phyloP scores from a whole-genome alignment of 108 stramenopile species.

The Discostella stelligeroides region DNA sequence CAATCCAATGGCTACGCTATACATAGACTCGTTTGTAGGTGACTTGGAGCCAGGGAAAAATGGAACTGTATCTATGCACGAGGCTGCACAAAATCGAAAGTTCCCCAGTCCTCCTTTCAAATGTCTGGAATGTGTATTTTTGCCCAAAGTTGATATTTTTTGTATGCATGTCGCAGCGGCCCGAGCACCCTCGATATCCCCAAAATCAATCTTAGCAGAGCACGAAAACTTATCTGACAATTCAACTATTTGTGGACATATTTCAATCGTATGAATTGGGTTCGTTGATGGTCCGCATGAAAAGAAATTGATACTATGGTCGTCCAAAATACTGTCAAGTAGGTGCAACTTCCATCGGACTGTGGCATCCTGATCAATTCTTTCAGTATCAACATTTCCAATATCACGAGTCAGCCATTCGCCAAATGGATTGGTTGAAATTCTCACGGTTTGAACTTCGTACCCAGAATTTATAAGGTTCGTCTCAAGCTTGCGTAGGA shows the following conservation, averaged over 20 bases:
- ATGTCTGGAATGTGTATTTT: slow-evolving; percentile 14
- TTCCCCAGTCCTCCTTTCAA: slow-evolving; percentile 70
- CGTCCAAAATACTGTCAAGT: slow-evolving; percentile 46
- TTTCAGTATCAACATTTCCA: not conserved
- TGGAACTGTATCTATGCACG: slow-evolving; percentile 59
- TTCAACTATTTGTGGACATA: slow-evolving; percentile 54
- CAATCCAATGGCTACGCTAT: slow-evolving; percentile 77
- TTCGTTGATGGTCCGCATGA: slow-evolving; percentile 70
- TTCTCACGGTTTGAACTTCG: slow-evolving; percentile 77
- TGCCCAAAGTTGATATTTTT: slow-evolving; percentile 53
- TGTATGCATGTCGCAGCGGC: slow-evolving; percentile 60
- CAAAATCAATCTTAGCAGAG: slow-evolving; percentile 53
- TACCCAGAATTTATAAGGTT: slow-evolving; percentile 53
- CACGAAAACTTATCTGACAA: slow-evolving; percentile 62
- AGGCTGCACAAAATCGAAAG: slow-evolving; percentile 77
- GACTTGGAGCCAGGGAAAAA: slow-evolving; percentile 84
- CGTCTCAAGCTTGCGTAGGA: slow-evolving; percentile 34
- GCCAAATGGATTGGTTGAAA: slow-evolving; percentile 88
- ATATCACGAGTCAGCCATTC: slow-evolving; percentile 62
- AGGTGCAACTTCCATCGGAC: slow-evolving; percentile 28
- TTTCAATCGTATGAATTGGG: slow-evolving; percentile 30
- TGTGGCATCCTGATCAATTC: not conserved
- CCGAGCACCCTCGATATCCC: slow-evolving; percentile 45
- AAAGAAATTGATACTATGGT: slow-evolving; percentile 64
- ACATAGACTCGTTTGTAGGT: slow-evolving; percentile 6